These are phyloP conservation scores for Panaeolus papilionaceus DNA, from an alignment of 768 basidiomycete genomes.

Conservation along the genomic window DNA sequence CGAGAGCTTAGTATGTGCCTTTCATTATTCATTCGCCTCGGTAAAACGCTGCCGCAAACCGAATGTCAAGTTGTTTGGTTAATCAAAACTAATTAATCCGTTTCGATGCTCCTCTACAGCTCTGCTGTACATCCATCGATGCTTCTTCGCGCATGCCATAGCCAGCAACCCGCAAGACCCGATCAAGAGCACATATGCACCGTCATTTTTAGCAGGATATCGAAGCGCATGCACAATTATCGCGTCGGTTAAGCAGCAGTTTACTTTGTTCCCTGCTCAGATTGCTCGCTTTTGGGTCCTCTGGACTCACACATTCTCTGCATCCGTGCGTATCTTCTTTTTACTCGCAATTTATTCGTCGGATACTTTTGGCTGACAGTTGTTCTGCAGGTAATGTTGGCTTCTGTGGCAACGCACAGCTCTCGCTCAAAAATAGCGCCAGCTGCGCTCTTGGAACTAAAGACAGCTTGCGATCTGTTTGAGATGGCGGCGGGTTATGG, in stretches of 20 bases:
- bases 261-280: conserved; percentile 57
- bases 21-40: not conserved
- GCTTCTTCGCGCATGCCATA: conserved; percentile 79
- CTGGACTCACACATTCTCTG: conserved; percentile 77
- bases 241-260: conserved; percentile 52
- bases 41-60: not conserved
- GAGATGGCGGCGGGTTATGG: conserved; percentile 65
- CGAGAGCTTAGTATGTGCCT: conserved; percentile 63
- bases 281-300: conserved; percentile 74
- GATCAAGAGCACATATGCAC: conserved; percentile 69
- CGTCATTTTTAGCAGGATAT: conserved; percentile 73
- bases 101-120: conserved; percentile 41
- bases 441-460: conserved; percentile 72
- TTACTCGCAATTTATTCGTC: conserved; percentile 11
- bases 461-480: conserved; percentile 68
- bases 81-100: conserved; percentile 10
- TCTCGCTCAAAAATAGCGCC: conserved; percentile 71
- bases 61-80: conserved; percentile 6
- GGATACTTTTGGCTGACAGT: conserved; percentile 14
- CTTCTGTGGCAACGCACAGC: conserved; percentile 77
- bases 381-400: conserved; percentile 66
- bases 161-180: conserved; percentile 69
- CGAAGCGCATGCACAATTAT: conserved; percentile 69
- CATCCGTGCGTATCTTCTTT: conserved; percentile 50
- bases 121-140: conserved; percentile 76